Evolutionary conservation across 2,329 filamentous ascomycete genomes (phyloP).

Genomic region (Fusarium tanahbumbuense): DNA sequence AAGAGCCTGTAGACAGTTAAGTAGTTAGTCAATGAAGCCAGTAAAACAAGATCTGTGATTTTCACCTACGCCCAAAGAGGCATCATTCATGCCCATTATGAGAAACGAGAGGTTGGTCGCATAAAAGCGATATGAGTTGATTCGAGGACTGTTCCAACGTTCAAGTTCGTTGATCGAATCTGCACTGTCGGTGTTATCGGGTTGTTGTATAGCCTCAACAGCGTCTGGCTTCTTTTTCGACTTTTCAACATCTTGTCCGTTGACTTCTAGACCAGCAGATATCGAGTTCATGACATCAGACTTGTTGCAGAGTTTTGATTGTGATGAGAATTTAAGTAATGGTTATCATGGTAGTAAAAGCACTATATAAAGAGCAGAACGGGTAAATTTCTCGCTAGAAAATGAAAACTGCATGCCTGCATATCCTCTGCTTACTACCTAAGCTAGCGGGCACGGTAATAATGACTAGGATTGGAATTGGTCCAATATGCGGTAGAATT

Average conservation of each 20-base stretch:
- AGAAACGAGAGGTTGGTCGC: slow-evolving; percentile 71
- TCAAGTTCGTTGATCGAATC: slow-evolving; percentile 50
- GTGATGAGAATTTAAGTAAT: not conserved
- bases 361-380: not conserved
- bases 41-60: not conserved
- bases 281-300: not conserved
- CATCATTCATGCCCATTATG: slow-evolving; percentile 77
- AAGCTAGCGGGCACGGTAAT: not conserved
- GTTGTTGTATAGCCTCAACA: slow-evolving; percentile 12
- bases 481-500: not conserved
- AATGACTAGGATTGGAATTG: not conserved
- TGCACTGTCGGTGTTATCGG: slow-evolving; percentile 2
- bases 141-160: slow-evolving; percentile 71
- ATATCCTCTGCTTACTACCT: not conserved
- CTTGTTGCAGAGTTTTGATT: not conserved
- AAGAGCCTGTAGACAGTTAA: slow-evolving; percentile 55
- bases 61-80: slow-evolving; percentile 68
- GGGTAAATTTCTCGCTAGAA: slow-evolving; percentile 27
- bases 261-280: not conserved
- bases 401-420: slow-evolving; percentile 5
- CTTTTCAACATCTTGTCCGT: slow-evolving; percentile 13
- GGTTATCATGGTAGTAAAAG: not conserved
- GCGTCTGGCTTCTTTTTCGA: slow-evolving; percentile 11
- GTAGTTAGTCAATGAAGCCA: slow-evolving; percentile 19
- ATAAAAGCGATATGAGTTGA: slow-evolving; percentile 69